phyloP scores from a whole-genome alignment of 345 rosid species.

The Populus alba region DNA sequence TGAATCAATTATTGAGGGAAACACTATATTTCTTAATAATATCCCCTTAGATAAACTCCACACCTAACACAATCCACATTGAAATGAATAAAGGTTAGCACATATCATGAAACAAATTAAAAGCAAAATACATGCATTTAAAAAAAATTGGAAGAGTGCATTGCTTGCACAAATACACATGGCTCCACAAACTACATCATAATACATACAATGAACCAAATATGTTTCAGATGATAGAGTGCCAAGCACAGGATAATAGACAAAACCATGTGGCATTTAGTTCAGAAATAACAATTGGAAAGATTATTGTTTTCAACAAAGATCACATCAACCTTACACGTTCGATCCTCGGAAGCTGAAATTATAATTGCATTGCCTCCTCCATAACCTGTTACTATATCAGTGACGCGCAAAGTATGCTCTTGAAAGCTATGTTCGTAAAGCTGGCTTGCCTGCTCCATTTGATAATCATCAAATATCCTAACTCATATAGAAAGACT shows the following conservation, averaged over 20 bases:
- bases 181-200: background rate
- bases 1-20: slow-evolving; percentile 74
- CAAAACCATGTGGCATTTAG: background rate
- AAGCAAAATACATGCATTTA: background rate
- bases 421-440: slow-evolving; percentile 55
- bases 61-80: slow-evolving; percentile 40
- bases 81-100: background rate
- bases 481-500: slow-evolving; percentile 32
- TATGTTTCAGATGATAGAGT: background rate
- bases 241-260: background rate
- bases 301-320: background rate
- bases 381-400: slow-evolving; percentile 63
- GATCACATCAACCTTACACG: slow-evolving; percentile 62
- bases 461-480: slow-evolving; percentile 60
- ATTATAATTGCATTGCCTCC: slow-evolving; percentile 66
- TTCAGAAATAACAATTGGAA: no score
- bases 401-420: slow-evolving; percentile 60
- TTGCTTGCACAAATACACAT: no score
- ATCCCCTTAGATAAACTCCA: slow-evolving; percentile 77
- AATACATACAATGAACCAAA: background rate
- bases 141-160: background rate
- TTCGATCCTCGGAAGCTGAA: slow-evolving; percentile 80
- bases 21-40: slow-evolving; percentile 55
- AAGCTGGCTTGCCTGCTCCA: slow-evolving; percentile 50
- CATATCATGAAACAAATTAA: background rate